phyloP scores from a whole-genome alignment of 2,329 filamentous ascomycete genomes.

The Amylocarpus encephaloides region DNA sequence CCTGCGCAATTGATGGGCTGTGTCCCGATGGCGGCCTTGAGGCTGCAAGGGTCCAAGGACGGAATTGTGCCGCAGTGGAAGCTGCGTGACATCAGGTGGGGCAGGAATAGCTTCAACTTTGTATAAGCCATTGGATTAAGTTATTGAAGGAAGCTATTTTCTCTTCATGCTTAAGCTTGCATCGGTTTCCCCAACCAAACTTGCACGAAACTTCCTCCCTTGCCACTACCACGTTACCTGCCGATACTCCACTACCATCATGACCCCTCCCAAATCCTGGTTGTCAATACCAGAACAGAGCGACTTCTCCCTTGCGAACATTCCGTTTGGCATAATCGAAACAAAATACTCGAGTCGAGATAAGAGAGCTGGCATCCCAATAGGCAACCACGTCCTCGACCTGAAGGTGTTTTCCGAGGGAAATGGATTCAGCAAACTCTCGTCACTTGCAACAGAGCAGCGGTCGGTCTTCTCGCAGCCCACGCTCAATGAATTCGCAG shows the following conservation, averaged over 20 bases:
- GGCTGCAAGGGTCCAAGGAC: too few species aligned
- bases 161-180: not conserved
- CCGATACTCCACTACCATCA: conserved; percentile 12
- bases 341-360: conserved; percentile 35
- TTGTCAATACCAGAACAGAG: conserved; percentile 26
- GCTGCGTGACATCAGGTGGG: not conserved
- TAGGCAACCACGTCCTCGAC: conserved; percentile 62
- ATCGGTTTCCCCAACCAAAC: not conserved
- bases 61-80: too few species aligned
- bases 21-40: too few species aligned
- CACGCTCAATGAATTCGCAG: conserved; percentile 68
- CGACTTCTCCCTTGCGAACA: conserved; percentile 64
- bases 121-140: too few species aligned
- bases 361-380: conserved; percentile 57
- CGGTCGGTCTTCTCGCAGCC: conserved; percentile 56
- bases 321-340: conserved; percentile 72
- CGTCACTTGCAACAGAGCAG: conserved; percentile 42
- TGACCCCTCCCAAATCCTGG: conserved; percentile 30
- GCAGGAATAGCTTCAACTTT: not conserved
- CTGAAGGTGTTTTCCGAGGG: conserved; percentile 53
- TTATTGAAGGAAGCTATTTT: not conserved
- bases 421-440: conserved; percentile 53
- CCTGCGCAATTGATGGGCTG: too few species aligned
- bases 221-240: not conserved
- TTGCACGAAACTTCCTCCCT: not conserved